Evolutionary conservation across 225 moss, liverwort and hornwort genomes (phyloP).

Genomic region (Ulota crispa): DNA sequence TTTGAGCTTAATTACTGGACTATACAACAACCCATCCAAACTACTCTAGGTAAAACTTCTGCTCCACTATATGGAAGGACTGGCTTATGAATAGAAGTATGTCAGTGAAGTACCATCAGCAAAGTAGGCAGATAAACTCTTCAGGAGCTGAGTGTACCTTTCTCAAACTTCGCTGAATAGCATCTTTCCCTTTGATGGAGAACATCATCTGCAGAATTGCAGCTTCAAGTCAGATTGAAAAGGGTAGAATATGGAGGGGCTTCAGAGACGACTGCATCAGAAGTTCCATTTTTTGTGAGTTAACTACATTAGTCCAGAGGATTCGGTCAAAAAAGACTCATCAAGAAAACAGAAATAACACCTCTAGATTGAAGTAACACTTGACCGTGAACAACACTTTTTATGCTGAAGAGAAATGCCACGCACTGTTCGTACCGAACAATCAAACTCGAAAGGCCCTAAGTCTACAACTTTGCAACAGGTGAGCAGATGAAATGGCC

Average conservation of each 20-base stretch:
- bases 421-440: not conserved
- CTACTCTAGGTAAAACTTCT: not conserved
- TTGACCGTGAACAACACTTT: not conserved
- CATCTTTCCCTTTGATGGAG: conserved; percentile 46
- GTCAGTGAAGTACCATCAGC: not conserved
- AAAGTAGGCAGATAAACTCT: not conserved
- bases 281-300: not conserved
- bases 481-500: not conserved
- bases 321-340: not conserved
- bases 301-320: not conserved
- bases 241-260: not conserved
- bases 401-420: conserved; percentile 4
- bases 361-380: not conserved
- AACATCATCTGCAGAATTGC: conserved; percentile 33
- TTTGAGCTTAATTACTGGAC: conserved; percentile 11
- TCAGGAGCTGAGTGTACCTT: conserved; percentile 31
- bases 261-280: not conserved
- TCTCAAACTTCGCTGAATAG: conserved; percentile 39
- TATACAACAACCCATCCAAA: conserved; percentile 1
- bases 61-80: not conserved
- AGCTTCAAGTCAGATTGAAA: conserved; percentile 11
- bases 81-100: not conserved
- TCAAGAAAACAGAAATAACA: not conserved
- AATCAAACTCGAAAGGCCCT: not conserved
- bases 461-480: not conserved